phyloP scores from a whole-genome alignment of 495 filamentous ascomycete genomes.

The Penicillium atrosanguineum region DNA sequence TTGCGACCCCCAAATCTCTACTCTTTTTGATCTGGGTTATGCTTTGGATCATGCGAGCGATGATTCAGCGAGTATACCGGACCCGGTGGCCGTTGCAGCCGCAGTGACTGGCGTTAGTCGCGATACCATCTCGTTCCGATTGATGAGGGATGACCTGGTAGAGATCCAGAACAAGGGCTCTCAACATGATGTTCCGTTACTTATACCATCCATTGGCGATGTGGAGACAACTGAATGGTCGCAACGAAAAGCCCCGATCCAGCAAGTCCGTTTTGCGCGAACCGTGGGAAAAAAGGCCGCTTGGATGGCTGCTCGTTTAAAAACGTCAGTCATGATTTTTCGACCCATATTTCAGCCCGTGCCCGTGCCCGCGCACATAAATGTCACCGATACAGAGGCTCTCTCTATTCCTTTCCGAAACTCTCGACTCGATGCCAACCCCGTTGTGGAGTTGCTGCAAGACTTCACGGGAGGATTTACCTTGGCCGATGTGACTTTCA shows the following conservation, averaged over 20 bases:
- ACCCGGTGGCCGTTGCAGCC: constrained; percentile 42
- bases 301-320: constrained; percentile 64
- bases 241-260: constrained; percentile 57
- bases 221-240: constrained; percentile 54
- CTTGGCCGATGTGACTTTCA: constrained; percentile 76
- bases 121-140: constrained; percentile 38
- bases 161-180: constrained; percentile 23
- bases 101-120: constrained; percentile 43
- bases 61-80: constrained; percentile 23
- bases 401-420: constrained; percentile 20
- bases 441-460: constrained; percentile 53
- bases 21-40: constrained; percentile 44
- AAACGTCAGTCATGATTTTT: constrained; percentile 54
- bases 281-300: constrained; percentile 44
- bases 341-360: constrained; percentile 50
- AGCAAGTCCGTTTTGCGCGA: constrained; percentile 63
- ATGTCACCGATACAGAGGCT: constrained; percentile 6
- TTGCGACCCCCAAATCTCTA: constrained; percentile 39
- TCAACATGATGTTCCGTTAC: constrained; percentile 13
- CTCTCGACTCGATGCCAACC: constrained; percentile 61
- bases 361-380: constrained; percentile 29
- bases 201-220: constrained; percentile 32
- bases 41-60: constrained; percentile 31
- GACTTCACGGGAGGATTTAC: constrained; percentile 53
- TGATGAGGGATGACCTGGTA: constrained; percentile 33